Base-by-base conservation (phyloP, 2,329 filamentous ascomycete species). In the Periconia sp. region DNA sequence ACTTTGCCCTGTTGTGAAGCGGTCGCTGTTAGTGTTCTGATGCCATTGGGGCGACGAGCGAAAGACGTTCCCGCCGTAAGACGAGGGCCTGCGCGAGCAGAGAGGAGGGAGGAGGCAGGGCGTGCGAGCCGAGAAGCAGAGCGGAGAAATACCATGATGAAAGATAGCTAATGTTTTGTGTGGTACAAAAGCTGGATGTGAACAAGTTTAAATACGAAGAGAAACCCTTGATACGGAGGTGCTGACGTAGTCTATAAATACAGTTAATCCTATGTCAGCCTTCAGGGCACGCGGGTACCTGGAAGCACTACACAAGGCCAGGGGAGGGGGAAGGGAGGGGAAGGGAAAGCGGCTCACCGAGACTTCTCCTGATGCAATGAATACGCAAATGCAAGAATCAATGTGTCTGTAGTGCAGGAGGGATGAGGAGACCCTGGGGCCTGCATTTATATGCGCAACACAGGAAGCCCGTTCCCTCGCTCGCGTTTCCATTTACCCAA, bases 1-100 rank as follows among this genome's bases (percentile, higher is more conserved):
- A 97, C 90, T 82, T 97, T 97, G 81, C 92, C 92, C 92, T 97
- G 84, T 79, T 85, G 84, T 66, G 81, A 81, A 62, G 86, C 81
- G 72, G 83, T 82, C 59, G 83, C 82, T 58, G 84, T 86, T 78
- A 87, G 84, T 79, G 79, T 82, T 77, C 83, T 82, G 73, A 81
- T 76, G 65, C 80, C 79, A 73, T 77, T 77, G 57, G 79, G 74
- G 67, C 72, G 69, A 53, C 76, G 75, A 64, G 76, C 62, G 58
- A 79, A 76, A 58, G 77, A 73, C 63, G 76, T 69, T 70, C 72
- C 68, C 55, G 69, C 63, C 46, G 74, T 65, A 60, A 75, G 66
- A 56, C 74, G 69, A 41, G 74, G 71, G 46, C 70, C 72, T 52
- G 73, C 71, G 59, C 75, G 70, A 59, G 76, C 71, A 60, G 77